Base-by-base conservation (phyloP, 768 basidiomycete species). In the Pisolithus albus region DNA sequence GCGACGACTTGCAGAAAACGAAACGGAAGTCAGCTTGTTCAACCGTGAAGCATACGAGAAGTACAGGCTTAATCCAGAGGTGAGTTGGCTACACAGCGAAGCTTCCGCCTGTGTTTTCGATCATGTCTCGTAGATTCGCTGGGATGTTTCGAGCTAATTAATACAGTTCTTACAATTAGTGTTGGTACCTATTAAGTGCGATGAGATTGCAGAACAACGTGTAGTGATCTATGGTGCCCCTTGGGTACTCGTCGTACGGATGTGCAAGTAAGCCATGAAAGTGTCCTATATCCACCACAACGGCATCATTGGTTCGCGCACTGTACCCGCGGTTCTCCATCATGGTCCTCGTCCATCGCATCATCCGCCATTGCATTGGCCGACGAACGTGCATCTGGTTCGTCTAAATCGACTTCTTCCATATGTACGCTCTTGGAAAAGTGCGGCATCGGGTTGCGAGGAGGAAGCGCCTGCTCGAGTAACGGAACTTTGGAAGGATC, bases 21-120 rank as follows among this genome's bases (percentile, higher is more conserved):
- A 99, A 68, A 88, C 89, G 0, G 95, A 99, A 71, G 77, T 94
- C 56, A 93, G 90, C 64, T 86, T 95, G 69, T 98, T 98, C 74
- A 85, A 86, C 59, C 73, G 78, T 26, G 74, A 78, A 41, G 70
- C 79, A 16, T 98, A 98, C 59, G 82, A 90, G 28, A 70, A 69
- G 30, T 99, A 92, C 79, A 89, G 89, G 67, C 57, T 73, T 43
- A 76, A 95, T 64, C 96, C 95, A 13, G 80, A 86, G 73, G 92
- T 92, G 56, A 55, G 51, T n/a, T 0, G 2, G 10, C 11, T 28
- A 11, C 36, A 34, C 28, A 13, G 16, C 37, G 4, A 16, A 28
- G 24, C 3, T 2, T 18, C 21, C 11, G n/a, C 15, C 8, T 21
- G 36, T 24, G 19, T 37, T 42, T 23, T 51, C 23, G 43, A 36